Conservation (phyloP, 441 rosid species). For the Erodium texanum region DNA sequence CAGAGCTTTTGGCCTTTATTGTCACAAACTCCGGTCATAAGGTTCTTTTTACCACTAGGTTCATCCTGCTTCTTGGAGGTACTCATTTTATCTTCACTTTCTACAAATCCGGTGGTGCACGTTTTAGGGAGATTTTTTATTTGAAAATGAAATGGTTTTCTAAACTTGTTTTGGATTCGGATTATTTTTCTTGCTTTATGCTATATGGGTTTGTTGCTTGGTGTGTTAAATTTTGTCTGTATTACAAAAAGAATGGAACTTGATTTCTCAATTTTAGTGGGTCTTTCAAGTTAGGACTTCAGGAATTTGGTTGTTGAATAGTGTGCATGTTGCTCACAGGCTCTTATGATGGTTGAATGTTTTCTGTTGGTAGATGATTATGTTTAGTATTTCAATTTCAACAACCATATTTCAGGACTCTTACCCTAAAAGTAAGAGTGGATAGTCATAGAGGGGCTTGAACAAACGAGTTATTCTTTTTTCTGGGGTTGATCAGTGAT, state of each 20-base stretch:
- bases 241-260: not conserved
- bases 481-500: not conserved
- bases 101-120: not conserved
- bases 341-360: not conserved
- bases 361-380: not conserved
- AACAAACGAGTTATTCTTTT: not conserved
- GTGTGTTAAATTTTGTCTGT: not conserved
- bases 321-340: not conserved
- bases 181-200: not conserved
- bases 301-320: not conserved
- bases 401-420: not conserved
- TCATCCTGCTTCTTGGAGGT: not conserved
- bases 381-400: not conserved
- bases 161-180: not conserved
- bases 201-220: slow-evolving; percentile 3
- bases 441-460: not conserved
- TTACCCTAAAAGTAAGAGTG: no score
- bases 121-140: not conserved
- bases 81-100: not conserved
- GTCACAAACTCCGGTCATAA: not conserved
- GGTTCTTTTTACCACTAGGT: not conserved
- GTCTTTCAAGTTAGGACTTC: not conserved
- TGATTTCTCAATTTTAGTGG: slow-evolving; percentile 1
- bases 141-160: not conserved
- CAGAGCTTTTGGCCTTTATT: not conserved